Percentiles rank a stretch among this genome's conserved stretches.
Evolutionary conservation across 495 filamentous ascomycete species (phyloP).

Genomic region (Cudoniella acicularis): DNA sequence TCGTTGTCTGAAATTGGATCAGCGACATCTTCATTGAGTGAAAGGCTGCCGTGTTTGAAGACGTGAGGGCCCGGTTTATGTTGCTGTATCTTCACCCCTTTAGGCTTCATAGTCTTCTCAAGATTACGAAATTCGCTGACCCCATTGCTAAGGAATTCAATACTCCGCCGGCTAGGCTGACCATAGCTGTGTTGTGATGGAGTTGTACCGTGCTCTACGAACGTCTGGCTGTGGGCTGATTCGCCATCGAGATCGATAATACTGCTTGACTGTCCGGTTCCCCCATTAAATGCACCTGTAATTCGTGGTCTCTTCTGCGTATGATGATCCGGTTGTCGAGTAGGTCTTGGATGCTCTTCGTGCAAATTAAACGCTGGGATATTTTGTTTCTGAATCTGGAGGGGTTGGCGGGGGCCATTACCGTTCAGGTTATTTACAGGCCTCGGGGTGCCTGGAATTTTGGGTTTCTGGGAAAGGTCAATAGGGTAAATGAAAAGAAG

Average conservation of each 20-base stretch:
- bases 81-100: no score
- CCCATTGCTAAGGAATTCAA: neutral
- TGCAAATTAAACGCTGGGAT: no score
- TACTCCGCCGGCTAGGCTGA: neutral
- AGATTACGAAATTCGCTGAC: no score
- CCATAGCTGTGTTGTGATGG: neutral
- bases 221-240: neutral
- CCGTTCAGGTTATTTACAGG: neutral
- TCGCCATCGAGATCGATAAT: neutral
- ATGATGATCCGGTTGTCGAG: neutral
- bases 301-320: neutral
- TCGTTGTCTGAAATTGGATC: constrained; percentile 6
- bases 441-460: neutral
- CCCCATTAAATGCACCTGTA: neutral
- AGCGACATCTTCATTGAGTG: neutral
- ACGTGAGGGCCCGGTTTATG: no score
- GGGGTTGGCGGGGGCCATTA: neutral
- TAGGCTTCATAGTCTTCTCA: no score
- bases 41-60: neutral
- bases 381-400: no score
- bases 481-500: neutral
- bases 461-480: neutral
- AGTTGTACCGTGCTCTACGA: neutral
- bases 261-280: neutral
- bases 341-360: neutral